Percentiles rank a stretch among this genome's conserved stretches.
Evolutionary conservation across 208 protist species (phyloP).

Genomic region (Angomonas deanei): DNA sequence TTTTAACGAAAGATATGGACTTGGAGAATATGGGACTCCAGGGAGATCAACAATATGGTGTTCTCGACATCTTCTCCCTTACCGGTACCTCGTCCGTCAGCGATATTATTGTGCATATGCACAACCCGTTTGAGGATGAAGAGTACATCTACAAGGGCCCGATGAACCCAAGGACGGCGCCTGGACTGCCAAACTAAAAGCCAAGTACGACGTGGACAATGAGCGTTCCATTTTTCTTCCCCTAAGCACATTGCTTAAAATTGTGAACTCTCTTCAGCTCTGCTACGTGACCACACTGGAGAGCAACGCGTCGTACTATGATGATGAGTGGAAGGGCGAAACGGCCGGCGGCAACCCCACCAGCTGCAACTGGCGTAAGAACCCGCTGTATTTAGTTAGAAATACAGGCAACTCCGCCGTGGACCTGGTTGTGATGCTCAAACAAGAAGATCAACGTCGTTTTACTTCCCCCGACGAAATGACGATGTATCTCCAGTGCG

Average conservation of each 20-base stretch:
- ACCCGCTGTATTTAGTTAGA: slow-evolving; percentile 59
- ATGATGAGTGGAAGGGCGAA: slow-evolving; percentile 33
- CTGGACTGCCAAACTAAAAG: slow-evolving; percentile 43
- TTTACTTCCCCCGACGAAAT: slow-evolving; percentile 28
- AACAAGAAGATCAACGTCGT: slow-evolving; percentile 66
- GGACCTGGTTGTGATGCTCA: slow-evolving; percentile 36
- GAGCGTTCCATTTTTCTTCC: slow-evolving; percentile 53
- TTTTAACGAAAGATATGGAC: slow-evolving; percentile 26
- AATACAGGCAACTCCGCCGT: slow-evolving; percentile 28
- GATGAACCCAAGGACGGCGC: slow-evolving; percentile 38
- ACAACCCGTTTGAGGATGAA: slow-evolving; percentile 61
- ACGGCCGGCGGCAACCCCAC: slow-evolving; percentile 66
- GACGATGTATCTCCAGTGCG: slow-evolving; percentile 60
- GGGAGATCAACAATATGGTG: slow-evolving; percentile 52
- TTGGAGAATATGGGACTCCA: slow-evolving; percentile 50
- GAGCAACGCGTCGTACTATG: slow-evolving; percentile 24
- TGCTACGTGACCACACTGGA: slow-evolving; percentile 51
- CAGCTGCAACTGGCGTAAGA: slow-evolving; percentile 60
- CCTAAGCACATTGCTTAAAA: slow-evolving; percentile 38
- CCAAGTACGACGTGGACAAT: slow-evolving; percentile 41
- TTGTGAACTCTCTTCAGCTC: slow-evolving; percentile 46
- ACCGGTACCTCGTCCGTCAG: slow-evolving; percentile 30
- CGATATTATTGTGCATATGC: slow-evolving; percentile 56
- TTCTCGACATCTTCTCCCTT: slow-evolving; percentile 54
- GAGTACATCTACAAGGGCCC: slow-evolving; percentile 52